Evolutionary conservation across 352 stramenopile species (phyloP).

Genomic region (Pythium biforme): DNA sequence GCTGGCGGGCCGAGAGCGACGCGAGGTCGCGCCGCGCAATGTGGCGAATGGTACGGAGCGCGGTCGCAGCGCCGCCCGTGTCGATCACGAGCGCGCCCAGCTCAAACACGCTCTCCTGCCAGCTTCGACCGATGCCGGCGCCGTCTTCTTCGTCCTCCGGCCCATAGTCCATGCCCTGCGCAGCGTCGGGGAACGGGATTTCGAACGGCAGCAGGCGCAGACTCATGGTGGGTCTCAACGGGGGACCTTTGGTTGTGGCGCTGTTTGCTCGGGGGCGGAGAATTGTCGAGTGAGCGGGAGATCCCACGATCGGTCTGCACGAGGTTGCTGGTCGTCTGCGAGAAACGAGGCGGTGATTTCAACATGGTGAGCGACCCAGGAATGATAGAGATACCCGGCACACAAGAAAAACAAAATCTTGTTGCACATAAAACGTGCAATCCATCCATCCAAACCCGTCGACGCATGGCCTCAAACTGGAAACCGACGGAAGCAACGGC

Average conservation of each 20-base stretch:
- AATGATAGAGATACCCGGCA: too few species aligned
- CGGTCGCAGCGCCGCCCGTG: neutral
- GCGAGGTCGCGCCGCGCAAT: conserved; percentile 18
- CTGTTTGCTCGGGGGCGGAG: too few species aligned
- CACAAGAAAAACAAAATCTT: neutral
- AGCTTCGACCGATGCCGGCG: conserved; percentile 10
- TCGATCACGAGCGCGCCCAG: conserved; percentile 16
- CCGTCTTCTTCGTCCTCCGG: neutral
- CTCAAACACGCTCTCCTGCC: conserved; percentile 19
- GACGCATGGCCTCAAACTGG: too few species aligned
- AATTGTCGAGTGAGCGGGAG: too few species aligned
- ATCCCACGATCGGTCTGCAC: too few species aligned
- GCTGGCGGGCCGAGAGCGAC: neutral
- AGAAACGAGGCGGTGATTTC: too few species aligned
- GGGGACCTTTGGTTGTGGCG: too few species aligned
- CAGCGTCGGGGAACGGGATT: neutral
- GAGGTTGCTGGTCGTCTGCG: too few species aligned
- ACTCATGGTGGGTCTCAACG: too few species aligned
- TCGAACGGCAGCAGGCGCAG: neutral
- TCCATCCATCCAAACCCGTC: too few species aligned
- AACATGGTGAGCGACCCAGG: too few species aligned
- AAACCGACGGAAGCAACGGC: neutral
- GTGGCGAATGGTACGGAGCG: conserved; percentile 13
- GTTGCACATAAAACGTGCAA: conserved; percentile 3
- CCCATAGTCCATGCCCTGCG: too few species aligned